Conservation (phyloP, 257 asterid species). For the Galeopsis tetrahit region DNA sequence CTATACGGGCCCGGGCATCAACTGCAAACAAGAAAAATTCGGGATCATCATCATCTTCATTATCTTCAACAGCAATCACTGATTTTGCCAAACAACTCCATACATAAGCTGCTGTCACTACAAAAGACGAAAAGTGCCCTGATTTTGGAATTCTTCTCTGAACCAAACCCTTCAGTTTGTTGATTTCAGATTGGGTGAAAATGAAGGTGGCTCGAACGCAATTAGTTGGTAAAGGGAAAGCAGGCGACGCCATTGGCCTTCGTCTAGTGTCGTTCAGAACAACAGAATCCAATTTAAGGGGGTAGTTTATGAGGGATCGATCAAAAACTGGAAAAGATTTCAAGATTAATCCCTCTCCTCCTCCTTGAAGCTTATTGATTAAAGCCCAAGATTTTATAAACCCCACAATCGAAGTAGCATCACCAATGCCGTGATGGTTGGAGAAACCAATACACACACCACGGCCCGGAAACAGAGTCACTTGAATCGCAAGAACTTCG, state of each 20-base stretch:
- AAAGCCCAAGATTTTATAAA: slow-evolving; percentile 56
- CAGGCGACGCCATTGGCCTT: neutral
- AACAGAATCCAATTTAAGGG: slow-evolving; percentile 29
- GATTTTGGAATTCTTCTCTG: slow-evolving; percentile 23
- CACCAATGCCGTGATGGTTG: slow-evolving; percentile 45
- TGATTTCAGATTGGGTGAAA: slow-evolving; percentile 33
- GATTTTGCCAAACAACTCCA: slow-evolving; percentile 53
- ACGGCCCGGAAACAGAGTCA: slow-evolving; percentile 45
- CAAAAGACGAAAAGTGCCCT: no score
- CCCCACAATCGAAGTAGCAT: slow-evolving; percentile 39
- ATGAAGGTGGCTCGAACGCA: slow-evolving; percentile 47
- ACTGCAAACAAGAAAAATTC: slow-evolving; percentile 38
- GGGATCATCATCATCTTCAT: neutral
- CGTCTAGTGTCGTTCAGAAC: slow-evolving; percentile 18
- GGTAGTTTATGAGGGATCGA: slow-evolving; percentile 35
- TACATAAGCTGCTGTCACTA: slow-evolving; percentile 38
- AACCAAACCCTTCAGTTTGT: slow-evolving; percentile 43
- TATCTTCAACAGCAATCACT: neutral
- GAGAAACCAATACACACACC: slow-evolving; percentile 55
- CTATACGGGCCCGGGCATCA: slow-evolving; percentile 35
- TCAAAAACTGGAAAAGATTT: slow-evolving; percentile 29
- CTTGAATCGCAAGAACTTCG: slow-evolving; percentile 45
- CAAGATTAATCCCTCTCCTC: slow-evolving; percentile 10
- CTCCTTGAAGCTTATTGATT: slow-evolving; percentile 28
- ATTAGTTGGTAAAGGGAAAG: slow-evolving; percentile 34